Evolutionary conservation across 2,329 filamentous ascomycete species (phyloP).

Genomic region (Aspergillus pseudotamarii): DNA sequence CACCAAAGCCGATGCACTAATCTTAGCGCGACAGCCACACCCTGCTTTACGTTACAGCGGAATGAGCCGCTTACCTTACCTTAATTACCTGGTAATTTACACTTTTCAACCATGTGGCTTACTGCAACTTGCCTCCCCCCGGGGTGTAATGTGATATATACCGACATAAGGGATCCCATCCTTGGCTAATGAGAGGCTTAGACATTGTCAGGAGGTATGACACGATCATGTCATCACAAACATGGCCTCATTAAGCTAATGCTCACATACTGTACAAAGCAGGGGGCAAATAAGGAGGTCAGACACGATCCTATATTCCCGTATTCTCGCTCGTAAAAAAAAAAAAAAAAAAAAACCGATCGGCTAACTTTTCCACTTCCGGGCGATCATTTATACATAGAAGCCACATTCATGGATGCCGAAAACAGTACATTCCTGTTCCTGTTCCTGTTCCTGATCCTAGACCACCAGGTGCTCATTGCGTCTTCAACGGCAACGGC

Average conservation of each 20-base stretch:
- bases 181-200: neutral
- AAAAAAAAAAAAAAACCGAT: neutral
- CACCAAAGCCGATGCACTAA: conserved; percentile 31
- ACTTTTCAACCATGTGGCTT: conserved; percentile 4
- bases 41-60: conserved; percentile 2
- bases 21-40: conserved; percentile 3
- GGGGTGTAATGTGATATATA: neutral
- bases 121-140: neutral
- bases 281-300: neutral
- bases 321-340: neutral
- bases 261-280: neutral
- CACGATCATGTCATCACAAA: neutral
- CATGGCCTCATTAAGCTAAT: neutral
- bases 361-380: neutral
- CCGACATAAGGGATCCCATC: neutral
- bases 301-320: neutral
- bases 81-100: conserved; percentile 2
- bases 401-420: neutral
- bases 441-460: neutral
- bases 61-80: conserved; percentile 2
- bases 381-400: neutral
- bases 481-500: neutral
- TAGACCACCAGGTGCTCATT: neutral
- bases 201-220: neutral
- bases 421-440: neutral